Evolutionary conservation across 2,329 filamentous ascomycete genomes (phyloP).

Genomic region (Aureobasidium mangrovei): DNA sequence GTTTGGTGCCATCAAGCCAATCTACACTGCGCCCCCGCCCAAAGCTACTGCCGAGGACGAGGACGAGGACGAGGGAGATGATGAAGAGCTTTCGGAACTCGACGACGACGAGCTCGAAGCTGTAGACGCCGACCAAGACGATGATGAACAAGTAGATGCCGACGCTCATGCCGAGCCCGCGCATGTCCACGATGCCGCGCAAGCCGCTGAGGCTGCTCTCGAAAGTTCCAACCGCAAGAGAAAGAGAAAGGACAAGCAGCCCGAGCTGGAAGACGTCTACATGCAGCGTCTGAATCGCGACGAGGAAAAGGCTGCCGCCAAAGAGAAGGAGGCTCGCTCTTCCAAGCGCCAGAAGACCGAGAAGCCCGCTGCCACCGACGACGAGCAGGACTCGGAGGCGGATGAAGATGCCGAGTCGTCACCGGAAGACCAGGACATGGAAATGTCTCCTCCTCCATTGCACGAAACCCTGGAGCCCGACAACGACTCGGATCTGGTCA

Average conservation of each 20-base stretch:
- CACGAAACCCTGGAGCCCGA: slow-evolving; percentile 40
- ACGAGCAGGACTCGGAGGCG: slow-evolving; percentile 23
- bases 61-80: slow-evolving; percentile 26
- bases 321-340: slow-evolving; percentile 6
- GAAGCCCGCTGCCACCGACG: slow-evolving; percentile 25
- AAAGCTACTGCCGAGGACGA: slow-evolving; percentile 16
- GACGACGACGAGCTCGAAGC: slow-evolving; percentile 22
- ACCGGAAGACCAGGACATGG: slow-evolving; percentile 33
- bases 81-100: slow-evolving; percentile 21
- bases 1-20: slow-evolving; percentile 8
- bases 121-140: slow-evolving; percentile 28
- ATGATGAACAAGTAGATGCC: slow-evolving; percentile 22
- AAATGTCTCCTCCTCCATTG: slow-evolving; percentile 47
- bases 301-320: slow-evolving; percentile 25
- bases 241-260: slow-evolving; percentile 37
- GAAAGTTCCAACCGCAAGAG: slow-evolving; percentile 45
- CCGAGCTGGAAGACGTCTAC: slow-evolving; percentile 36
- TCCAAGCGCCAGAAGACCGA: slow-evolving; percentile 18
- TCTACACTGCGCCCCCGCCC: not conserved
- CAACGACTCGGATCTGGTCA: slow-evolving; percentile 58
- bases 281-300: slow-evolving; percentile 52
- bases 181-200: slow-evolving; percentile 19
- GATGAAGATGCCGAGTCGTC: slow-evolving; percentile 26
- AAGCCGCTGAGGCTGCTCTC: slow-evolving; percentile 18
- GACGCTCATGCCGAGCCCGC: slow-evolving; percentile 22